Evolutionary conservation across 495 filamentous ascomycete species (phyloP).

Genomic region (Annulohypoxylon maeteangense): DNA sequence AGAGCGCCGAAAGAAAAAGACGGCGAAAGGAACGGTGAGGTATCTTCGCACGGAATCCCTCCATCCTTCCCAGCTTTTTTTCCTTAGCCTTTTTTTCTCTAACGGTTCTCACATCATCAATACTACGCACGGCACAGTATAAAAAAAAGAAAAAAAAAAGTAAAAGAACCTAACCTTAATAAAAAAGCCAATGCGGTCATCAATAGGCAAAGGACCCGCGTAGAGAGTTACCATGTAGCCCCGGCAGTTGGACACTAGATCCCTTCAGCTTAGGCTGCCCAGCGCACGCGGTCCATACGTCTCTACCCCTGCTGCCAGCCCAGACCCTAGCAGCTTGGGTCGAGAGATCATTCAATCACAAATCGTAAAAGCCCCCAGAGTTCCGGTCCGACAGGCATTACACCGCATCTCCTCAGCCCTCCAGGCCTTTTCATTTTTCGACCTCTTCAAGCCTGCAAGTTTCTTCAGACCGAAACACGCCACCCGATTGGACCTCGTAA

Average conservation of each 20-base stretch:
- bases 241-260: conserved; percentile 37
- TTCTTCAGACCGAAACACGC: conserved; percentile 32
- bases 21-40: conserved; percentile 26
- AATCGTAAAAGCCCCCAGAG: conserved; percentile 24
- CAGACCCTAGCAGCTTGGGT: background rate
- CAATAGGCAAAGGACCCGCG: conserved; percentile 21
- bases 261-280: conserved; percentile 30
- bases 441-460: conserved; percentile 8
- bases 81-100: background rate
- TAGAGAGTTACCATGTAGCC: conserved; percentile 1
- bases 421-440: conserved; percentile 1
- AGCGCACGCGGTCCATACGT: conserved; percentile 24
- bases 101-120: conserved; percentile 42
- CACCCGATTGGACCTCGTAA: conserved; percentile 38
- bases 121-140: conserved; percentile 41
- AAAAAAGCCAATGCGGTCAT: conserved; percentile 21
- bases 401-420: conserved; percentile 43
- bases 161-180: background rate
- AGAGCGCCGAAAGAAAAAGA: background rate
- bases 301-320: conserved; percentile 31
- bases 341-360: conserved; percentile 24
- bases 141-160: conserved; percentile 12
- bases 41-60: conserved; percentile 31
- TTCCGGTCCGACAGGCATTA: conserved; percentile 28
- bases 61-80: conserved; percentile 25